Conservation (phyloP, 345 rosid species). For the Eutrema yunnanense region DNA sequence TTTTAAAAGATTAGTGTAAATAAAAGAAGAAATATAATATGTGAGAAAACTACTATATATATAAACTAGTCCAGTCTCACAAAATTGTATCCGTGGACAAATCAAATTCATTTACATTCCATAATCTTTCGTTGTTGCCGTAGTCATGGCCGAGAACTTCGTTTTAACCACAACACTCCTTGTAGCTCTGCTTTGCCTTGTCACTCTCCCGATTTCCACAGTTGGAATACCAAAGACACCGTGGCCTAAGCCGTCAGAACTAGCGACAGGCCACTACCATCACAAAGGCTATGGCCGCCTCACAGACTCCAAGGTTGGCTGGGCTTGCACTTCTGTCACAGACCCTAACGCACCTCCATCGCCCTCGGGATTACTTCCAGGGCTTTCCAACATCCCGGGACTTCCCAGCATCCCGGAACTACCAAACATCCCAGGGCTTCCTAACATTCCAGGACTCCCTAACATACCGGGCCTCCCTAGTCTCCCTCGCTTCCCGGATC, state of each 20-base stretch:
- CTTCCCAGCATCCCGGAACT: background rate
- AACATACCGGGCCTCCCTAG: background rate
- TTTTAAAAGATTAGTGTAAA: background rate
- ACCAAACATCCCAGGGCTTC: background rate
- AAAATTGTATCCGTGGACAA: background rate
- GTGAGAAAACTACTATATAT: background rate
- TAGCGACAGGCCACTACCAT: background rate
- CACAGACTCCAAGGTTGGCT: background rate
- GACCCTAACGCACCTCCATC: background rate
- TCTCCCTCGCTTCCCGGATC: background rate
- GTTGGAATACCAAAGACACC: background rate
- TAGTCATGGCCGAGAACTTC: background rate
- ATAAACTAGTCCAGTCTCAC: background rate
- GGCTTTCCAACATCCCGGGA: background rate
- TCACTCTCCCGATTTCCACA: background rate
- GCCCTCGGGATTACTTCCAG: background rate
- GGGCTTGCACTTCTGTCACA: background rate
- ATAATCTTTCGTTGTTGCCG: background rate
- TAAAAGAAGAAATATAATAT: background rate
- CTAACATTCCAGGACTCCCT: background rate
- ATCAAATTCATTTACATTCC: background rate
- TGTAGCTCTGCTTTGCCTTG: background rate
- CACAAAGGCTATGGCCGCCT: background rate
- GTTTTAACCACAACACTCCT: background rate
- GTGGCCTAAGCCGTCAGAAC: slow-evolving; percentile 3